Evolutionary conservation across 164 flowering plant genomes (phyloP).

Genomic region (Nymphaea colorata): DNA sequence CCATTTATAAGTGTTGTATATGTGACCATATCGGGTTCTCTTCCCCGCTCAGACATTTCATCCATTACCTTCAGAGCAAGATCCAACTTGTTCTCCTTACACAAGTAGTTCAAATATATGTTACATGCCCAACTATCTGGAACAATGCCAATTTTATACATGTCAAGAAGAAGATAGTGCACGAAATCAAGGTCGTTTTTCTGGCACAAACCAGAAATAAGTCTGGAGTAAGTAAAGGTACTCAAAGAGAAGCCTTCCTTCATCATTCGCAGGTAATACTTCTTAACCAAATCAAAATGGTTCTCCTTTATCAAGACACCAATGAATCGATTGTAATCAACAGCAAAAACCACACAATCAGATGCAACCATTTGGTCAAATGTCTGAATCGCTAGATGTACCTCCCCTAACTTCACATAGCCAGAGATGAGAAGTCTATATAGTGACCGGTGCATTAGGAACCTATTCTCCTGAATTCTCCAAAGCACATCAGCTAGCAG

Average conservation of each 20-base stretch:
- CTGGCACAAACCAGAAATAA: conserved; percentile 60
- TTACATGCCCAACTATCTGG: conserved; percentile 84
- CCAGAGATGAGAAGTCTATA: conserved; percentile 59
- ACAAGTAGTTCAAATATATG: conserved; percentile 55
- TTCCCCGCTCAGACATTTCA: conserved; percentile 47
- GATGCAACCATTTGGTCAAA: conserved; percentile 84
- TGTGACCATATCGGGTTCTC: conserved; percentile 72
- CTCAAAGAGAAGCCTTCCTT: conserved; percentile 57
- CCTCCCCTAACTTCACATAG: conserved; percentile 56
- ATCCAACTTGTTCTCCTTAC: conserved; percentile 41
- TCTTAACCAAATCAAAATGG: conserved; percentile 59
- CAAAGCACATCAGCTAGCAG: conserved; percentile 9
- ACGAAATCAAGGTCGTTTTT: conserved; percentile 42
- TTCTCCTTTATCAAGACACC: conserved; percentile 60
- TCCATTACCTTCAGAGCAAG: conserved; percentile 40
- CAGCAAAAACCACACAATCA: conserved; percentile 60
- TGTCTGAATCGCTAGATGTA: conserved; percentile 50
- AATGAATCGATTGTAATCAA: conserved; percentile 78
- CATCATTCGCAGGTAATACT: conserved; percentile 45
- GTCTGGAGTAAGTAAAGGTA: conserved; percentile 78
- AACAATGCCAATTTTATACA: conserved; percentile 43
- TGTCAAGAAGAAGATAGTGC: conserved; percentile 45
- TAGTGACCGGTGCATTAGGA: conserved; percentile 33
- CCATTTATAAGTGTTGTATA: conserved; percentile 66
- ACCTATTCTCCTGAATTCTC: conserved; percentile 13